Evolutionary conservation across 2,329 filamentous ascomycete genomes (phyloP).

Genomic region (Ophiostoma pallidulum): DNA sequence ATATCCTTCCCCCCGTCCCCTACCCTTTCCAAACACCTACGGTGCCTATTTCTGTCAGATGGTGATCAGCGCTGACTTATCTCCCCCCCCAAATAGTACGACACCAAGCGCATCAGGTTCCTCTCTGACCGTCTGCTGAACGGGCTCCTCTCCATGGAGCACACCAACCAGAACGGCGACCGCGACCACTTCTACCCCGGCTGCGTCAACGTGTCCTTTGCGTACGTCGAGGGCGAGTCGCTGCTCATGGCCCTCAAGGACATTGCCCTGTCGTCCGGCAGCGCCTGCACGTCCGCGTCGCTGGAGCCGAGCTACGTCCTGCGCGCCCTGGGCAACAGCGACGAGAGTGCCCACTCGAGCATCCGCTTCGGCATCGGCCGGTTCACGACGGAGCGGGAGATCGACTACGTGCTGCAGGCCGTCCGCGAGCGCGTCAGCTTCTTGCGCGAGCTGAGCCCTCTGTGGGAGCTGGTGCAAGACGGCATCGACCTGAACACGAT

Average conservation of each 20-base stretch:
- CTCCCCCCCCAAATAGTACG: too few species aligned
- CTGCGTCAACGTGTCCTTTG: conserved; percentile 97
- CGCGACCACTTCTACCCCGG: conserved; percentile 79
- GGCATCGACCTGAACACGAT: conserved; percentile 93
- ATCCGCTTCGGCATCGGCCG: conserved; percentile 96
- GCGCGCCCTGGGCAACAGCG: conserved; percentile 86
- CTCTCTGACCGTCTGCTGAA: conserved; percentile 78
- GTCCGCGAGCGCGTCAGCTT: conserved; percentile 86
- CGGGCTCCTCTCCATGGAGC: conserved; percentile 79
- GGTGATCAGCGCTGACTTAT: too few species aligned
- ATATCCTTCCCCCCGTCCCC: conserved; percentile 8
- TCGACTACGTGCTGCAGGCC: conserved; percentile 94
- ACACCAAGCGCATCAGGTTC: conserved; percentile 70
- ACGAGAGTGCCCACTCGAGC: conserved; percentile 95
- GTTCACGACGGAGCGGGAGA: conserved; percentile 90
- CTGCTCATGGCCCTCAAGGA: conserved; percentile 97
- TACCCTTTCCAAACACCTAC: conserved; percentile 17
- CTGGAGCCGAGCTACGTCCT: conserved; percentile 95
- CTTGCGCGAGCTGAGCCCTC: conserved; percentile 83
- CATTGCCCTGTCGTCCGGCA: conserved; percentile 92
- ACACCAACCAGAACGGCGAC: conserved; percentile 86
- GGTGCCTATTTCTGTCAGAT: too few species aligned
- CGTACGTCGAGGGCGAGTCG: conserved; percentile 96
- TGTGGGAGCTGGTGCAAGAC: conserved; percentile 98
- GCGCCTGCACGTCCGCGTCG: conserved; percentile 93